Base-by-base conservation (phyloP, 805 yeast genomes). In the Wickerhamiella slavikovae region DNA sequence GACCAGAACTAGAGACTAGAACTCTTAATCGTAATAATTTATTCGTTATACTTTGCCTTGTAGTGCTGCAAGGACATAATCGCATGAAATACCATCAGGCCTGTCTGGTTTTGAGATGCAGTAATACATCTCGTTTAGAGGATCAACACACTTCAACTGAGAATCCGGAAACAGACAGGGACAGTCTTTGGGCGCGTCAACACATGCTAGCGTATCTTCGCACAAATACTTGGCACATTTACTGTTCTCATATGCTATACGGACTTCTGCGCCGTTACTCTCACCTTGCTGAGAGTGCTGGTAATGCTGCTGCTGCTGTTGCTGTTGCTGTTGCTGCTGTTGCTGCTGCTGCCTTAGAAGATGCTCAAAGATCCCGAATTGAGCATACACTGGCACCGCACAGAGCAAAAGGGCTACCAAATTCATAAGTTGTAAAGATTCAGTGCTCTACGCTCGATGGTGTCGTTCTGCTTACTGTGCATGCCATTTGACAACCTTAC, bases 121-220 rank as follows among this genome's bases (percentile, higher is more conserved):
- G 11, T 83, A 60, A 44, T 58, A 74, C 32, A 65, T 65, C 19
- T 58, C 52, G 13, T 68, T 62, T 37, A 67, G 71, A 0, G 94
- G 92, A 24, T 78, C 55, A 2, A 63, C 47, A 50, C 98, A 89
- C 44, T 78, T 75, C 36, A 77, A 44, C 47, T 85, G 93, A 1
- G 91, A 71, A 34, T 70, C 67, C 1, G 93, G 89, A 45, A 68
- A 85, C 2, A 79, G 80, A 48, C 98, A 89, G 2, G 95, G 93
- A 48, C 98, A 89, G 29, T 72, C 76, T 5, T 60, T 40, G 0
- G 79, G 68, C 1, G 51, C 42, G 2, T 61, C 59, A 0, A 79
- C 98, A 55, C 98, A 89, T 7, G 59, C 59, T 24, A 71, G 57
- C 1, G 95, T 79, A 40, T 72, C 92, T 3, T 79, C 79, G 47